These are phyloP conservation scores for Bruguiera sexangula DNA, from an alignment of 345 rosid species.

Conservation along the genomic window DNA sequence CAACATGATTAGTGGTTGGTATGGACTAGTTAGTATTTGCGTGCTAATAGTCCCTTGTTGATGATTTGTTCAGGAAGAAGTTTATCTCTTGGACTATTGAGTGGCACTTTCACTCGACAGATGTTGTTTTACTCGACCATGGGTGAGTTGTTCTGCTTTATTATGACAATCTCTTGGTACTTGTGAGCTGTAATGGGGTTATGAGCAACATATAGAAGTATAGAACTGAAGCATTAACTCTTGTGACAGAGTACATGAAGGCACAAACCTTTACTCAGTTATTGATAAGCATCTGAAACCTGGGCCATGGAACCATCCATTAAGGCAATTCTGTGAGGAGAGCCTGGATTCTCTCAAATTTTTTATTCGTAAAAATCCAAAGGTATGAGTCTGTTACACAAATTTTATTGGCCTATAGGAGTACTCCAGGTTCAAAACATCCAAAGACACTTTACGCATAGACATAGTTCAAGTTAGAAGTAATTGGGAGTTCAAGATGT, in stretches of 20 bases:
- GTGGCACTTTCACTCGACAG: slow-evolving; percentile 79
- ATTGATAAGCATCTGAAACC: slow-evolving; percentile 70
- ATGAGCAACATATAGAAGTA: no score
- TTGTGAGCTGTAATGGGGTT: not conserved
- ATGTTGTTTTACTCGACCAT: slow-evolving; percentile 60
- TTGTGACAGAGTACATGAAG: slow-evolving; percentile 62
- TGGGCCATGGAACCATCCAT: slow-evolving; percentile 68
- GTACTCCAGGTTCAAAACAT: not conserved
- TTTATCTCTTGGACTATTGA: slow-evolving; percentile 82
- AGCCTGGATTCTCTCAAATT: slow-evolving; percentile 56
- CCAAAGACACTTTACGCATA: no score
- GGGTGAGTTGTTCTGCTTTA: slow-evolving; percentile 40
- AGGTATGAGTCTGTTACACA: slow-evolving; percentile 31
- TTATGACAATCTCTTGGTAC: not conserved
- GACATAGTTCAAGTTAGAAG: no score
- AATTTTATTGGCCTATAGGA: not conserved
- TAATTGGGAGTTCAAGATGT: no score
- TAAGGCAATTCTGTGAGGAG: slow-evolving; percentile 59
- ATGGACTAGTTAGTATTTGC: not conserved
- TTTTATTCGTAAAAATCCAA: slow-evolving; percentile 55
- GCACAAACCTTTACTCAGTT: slow-evolving; percentile 46
- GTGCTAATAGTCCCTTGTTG: not conserved
- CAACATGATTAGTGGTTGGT: not conserved
- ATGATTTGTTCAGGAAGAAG: slow-evolving; percentile 46
- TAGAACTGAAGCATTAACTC: slow-evolving; percentile 6